Conservation (phyloP, 768 basidiomycete genomes). For the Kondoa malvinella region DNA sequence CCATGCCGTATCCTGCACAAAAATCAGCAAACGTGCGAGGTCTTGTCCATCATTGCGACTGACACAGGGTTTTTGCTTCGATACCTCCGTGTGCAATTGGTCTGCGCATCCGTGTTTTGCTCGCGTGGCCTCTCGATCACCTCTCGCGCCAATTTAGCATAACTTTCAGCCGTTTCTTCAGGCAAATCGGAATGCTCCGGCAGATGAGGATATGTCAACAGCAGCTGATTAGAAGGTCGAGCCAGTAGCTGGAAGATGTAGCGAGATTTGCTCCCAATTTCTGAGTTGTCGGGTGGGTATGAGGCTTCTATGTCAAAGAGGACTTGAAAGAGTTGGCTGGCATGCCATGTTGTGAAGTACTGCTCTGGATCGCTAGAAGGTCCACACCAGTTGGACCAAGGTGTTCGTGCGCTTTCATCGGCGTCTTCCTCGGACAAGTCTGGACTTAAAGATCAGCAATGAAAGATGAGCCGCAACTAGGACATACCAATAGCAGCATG, state of each 20-base stretch:
- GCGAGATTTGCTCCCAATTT: slow-evolving; percentile 10
- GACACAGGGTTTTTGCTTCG: slow-evolving; percentile 26
- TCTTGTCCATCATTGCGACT: neutral
- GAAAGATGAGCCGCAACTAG: no score
- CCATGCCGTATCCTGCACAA: slow-evolving; percentile 20
- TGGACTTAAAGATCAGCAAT: neutral
- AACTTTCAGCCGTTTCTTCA: neutral
- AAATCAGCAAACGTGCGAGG: neutral
- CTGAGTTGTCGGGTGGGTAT: neutral
- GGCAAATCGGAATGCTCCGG: neutral
- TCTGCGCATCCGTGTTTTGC: slow-evolving; percentile 16
- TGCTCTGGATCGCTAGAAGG: slow-evolving; percentile 3
- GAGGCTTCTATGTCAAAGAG: slow-evolving; percentile 8
- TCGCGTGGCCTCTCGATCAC: slow-evolving; percentile 20
- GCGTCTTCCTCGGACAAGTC: slow-evolving; percentile 5
- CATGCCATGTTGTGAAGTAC: slow-evolving; percentile 13
- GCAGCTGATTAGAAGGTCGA: slow-evolving; percentile 17
- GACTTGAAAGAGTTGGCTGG: slow-evolving; percentile 14
- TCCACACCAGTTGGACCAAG: slow-evolving; percentile 26
- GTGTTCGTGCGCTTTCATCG: slow-evolving; percentile 9
- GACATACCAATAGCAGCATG: slow-evolving; percentile 18
- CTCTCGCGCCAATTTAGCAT: slow-evolving; percentile 22
- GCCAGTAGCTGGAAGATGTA: slow-evolving; percentile 28
- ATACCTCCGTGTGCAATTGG: slow-evolving; percentile 27
- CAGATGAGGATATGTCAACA: neutral